phyloP scores from a whole-genome alignment of 164 flowering plant species.

The Tinospora cordifolia region DNA sequence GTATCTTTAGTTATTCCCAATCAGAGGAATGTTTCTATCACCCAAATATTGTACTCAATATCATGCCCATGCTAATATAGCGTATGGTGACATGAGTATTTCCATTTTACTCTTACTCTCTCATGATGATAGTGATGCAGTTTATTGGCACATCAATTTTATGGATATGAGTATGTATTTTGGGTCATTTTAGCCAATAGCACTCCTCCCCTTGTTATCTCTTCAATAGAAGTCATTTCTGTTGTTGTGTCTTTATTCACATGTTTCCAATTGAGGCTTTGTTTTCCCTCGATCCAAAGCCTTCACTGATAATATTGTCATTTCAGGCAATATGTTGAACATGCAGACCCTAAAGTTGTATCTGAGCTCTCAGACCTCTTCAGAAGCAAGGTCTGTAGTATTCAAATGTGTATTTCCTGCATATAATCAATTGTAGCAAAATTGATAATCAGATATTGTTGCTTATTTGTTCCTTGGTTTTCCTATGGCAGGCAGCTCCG shows the following conservation, averaged over 20 bases:
- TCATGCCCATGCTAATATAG: no score
- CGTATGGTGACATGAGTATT: no score
- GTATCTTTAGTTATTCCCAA: no score
- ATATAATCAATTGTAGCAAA: background rate
- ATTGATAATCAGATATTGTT: background rate
- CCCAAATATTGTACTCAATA: no score
- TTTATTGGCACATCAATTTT: no score
- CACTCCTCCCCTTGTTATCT: no score
- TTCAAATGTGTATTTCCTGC: background rate
- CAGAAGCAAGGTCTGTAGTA: constrained; percentile 19
- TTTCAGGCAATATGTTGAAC: constrained; percentile 16
- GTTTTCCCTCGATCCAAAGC: background rate
- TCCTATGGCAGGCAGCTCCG: constrained; percentile 21
- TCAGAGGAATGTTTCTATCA: no score
- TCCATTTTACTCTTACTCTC: no score
- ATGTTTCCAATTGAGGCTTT: background rate
- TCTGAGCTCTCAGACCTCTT: constrained; percentile 22
- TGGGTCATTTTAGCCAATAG: no score
- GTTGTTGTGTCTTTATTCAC: background rate
- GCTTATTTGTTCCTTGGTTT: background rate
- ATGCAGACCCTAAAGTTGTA: constrained; percentile 12
- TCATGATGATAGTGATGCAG: no score
- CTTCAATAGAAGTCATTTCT: no score
- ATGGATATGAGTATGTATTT: no score
- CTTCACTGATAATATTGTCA: constrained; percentile 1